Conservation (phyloP, 2,329 filamentous ascomycete species). For the Hortaea werneckii region DNA sequence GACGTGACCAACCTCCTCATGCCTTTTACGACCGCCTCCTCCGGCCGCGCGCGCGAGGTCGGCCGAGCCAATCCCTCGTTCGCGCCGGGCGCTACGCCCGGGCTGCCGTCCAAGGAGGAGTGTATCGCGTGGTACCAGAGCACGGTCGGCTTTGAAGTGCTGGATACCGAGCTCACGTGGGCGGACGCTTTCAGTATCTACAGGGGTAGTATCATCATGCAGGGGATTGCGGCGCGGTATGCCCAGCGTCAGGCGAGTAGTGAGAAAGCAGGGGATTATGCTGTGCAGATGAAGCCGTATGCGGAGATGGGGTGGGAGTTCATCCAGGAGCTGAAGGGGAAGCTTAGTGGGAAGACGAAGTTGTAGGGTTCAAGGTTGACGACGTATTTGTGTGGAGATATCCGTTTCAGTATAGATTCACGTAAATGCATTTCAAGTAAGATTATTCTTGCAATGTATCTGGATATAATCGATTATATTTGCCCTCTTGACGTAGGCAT, state of each 20-base stretch:
- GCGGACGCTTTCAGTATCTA: conserved; percentile 54
- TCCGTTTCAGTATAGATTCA: no score
- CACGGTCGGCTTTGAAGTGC: conserved; percentile 58
- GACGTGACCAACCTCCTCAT: conserved; percentile 71
- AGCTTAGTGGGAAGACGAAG: conserved; percentile 21
- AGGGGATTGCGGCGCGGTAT: conserved; percentile 86
- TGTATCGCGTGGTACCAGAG: conserved; percentile 57
- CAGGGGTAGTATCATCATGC: conserved; percentile 54
- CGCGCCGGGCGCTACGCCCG: conserved; percentile 52
- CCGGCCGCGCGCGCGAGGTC: conserved; percentile 27
- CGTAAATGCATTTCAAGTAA: no score
- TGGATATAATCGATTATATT: no score
- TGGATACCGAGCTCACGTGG: conserved; percentile 50
- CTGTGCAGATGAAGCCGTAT: conserved; percentile 56
- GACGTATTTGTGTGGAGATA: no score
- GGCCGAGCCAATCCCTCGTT: conserved; percentile 44
- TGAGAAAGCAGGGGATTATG: conserved; percentile 66
- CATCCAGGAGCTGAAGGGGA: conserved; percentile 40
- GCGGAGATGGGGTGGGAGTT: conserved; percentile 70
- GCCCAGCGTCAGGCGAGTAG: conserved; percentile 84
- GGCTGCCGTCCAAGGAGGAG: conserved; percentile 52
- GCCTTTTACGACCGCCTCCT: conserved; percentile 34
- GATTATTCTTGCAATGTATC: no score
- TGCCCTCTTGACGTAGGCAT: no score
- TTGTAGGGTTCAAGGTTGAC: no score